Evolutionary conservation across 495 filamentous ascomycete species (phyloP).

Genomic region (Aspergillus bertholletiae): DNA sequence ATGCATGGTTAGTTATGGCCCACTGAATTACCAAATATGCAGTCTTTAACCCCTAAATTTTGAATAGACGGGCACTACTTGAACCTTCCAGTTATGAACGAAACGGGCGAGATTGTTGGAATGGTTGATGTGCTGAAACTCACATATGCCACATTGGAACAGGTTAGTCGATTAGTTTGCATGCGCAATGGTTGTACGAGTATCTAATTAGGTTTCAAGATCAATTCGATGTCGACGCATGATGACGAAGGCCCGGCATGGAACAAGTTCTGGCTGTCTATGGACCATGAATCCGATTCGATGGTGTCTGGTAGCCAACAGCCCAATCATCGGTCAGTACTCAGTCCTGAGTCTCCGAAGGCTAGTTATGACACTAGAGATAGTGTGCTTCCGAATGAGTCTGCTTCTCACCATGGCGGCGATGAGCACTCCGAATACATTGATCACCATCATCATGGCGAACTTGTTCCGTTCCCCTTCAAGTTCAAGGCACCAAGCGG

Average conservation of each 20-base stretch:
- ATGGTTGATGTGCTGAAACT: conserved; percentile 99
- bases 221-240: conserved; percentile 70
- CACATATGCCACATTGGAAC: conserved; percentile 96
- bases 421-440: conserved; percentile 68
- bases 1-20: conserved; percentile 78
- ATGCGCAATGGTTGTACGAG: not conserved
- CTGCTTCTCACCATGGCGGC: conserved; percentile 84
- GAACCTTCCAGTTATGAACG: conserved; percentile 98
- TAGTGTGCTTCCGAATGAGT: conserved; percentile 87
- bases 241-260: conserved; percentile 95
- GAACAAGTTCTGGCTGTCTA: conserved; percentile 99
- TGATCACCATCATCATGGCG: conserved; percentile 45
- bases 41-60: conserved; percentile 12
- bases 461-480: conserved; percentile 86
- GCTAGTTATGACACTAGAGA: conserved; percentile 63
- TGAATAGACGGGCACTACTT: conserved; percentile 94
- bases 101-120: conserved; percentile 92
- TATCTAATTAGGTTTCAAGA: conserved; percentile 37
- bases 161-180: conserved; percentile 54
- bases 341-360: conserved; percentile 73
- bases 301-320: conserved; percentile 89
- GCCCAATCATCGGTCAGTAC: conserved; percentile 57
- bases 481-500: conserved; percentile 99
- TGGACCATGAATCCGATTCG: conserved; percentile 95
- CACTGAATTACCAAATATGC: not conserved